These are phyloP conservation scores for Hymenochaete sp. DNA, from an alignment of 1,284 basidiomycete genomes.

Conservation along the genomic window DNA sequence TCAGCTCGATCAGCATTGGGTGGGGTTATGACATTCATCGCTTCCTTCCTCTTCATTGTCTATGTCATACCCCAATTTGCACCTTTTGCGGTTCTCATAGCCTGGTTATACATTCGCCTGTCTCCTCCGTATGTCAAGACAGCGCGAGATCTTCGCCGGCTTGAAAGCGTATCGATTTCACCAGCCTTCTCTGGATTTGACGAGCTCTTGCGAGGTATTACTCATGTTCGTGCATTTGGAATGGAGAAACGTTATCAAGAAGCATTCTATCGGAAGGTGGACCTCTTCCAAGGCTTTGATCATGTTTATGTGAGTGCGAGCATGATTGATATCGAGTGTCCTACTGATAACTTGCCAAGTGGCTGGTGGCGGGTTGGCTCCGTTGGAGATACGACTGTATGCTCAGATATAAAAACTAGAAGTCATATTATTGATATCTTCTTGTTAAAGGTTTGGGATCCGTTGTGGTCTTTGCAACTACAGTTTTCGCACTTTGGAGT, in stretches of 20 bases:
- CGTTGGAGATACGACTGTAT: conserved; percentile 66
- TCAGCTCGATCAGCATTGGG: conserved; percentile 49
- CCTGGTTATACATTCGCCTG: conserved; percentile 63
- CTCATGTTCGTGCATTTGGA: conserved; percentile 75
- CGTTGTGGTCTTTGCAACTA: conserved; percentile 65
- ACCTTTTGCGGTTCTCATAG: conserved; percentile 60
- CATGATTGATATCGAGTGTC: conserved; percentile 10
- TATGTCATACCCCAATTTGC: conserved; percentile 59
- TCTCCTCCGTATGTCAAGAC: conserved; percentile 62
- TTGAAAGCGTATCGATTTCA: conserved; percentile 62
- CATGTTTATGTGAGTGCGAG: conserved; percentile 50
- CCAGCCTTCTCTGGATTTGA: conserved; percentile 71
- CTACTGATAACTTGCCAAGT: conserved; percentile 32
- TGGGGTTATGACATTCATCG: conserved; percentile 53
- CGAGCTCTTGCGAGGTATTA: conserved; percentile 68
- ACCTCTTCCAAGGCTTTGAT: conserved; percentile 66
- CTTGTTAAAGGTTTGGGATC: conserved; percentile 56
- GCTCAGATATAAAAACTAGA: conserved; percentile 18
- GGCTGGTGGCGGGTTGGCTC: conserved; percentile 61
- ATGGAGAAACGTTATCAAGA: conserved; percentile 73
- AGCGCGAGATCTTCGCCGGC: conserved; percentile 61
- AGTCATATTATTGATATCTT: background rate
- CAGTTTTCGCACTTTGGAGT: conserved; percentile 60
- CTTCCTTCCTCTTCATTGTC: conserved; percentile 60
- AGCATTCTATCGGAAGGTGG: conserved; percentile 64